Evolutionary conservation across 140 eudicot genomes (phyloP).

Genomic region (Oenanthe javanica): DNA sequence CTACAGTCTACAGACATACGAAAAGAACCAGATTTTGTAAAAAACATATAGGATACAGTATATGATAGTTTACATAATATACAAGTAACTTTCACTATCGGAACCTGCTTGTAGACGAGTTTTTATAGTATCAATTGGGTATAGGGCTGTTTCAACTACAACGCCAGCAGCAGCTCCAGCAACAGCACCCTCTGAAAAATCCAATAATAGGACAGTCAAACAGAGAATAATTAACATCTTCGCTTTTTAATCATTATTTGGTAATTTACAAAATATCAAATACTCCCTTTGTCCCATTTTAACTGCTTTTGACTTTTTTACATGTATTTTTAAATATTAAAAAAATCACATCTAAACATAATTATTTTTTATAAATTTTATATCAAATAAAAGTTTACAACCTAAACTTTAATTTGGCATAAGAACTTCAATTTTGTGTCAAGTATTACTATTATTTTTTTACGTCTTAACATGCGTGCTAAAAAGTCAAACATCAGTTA

Average conservation of each 20-base stretch:
- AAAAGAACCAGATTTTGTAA: not conserved
- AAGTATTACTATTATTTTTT: no score
- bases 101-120: conserved; percentile 84
- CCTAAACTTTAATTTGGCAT: no score
- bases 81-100: not conserved
- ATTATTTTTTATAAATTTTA: no score
- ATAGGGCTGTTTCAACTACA: conserved; percentile 71
- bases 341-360: no score
- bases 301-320: no score
- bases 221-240: not conserved
- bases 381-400: no score
- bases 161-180: conserved; percentile 95
- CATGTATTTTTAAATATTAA: no score
- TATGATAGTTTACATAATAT: not conserved
- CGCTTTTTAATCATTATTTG: not conserved
- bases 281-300: no score
- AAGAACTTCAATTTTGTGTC: no score
- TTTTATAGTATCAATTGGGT: conserved; percentile 89
- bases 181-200: conserved; percentile 62
- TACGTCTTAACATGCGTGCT: no score
- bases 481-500: no score
- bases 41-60: not conserved
- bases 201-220: not conserved
- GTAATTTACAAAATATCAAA: no score
- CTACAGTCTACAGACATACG: not conserved